phyloP scores from a whole-genome alignment of 108 stramenopile genomes.

The Skeletonema costatum region DNA sequence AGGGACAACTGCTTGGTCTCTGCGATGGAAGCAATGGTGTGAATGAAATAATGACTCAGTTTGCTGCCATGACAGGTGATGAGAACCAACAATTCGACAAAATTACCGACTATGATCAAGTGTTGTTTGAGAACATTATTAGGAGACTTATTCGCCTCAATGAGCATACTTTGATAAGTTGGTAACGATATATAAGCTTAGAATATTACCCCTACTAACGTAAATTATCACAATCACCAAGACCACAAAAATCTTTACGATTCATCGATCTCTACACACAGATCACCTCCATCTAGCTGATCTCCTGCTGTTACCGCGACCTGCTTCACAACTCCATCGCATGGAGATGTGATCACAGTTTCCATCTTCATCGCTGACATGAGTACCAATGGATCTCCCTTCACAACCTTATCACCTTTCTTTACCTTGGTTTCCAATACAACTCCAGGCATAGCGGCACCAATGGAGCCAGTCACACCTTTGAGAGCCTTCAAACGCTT shows the following conservation, averaged over 20 bases:
- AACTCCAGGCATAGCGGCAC: constrained; percentile 96
- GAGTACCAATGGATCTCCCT: constrained; percentile 89
- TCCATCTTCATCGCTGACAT: constrained; percentile 99
- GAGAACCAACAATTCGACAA: constrained; percentile 50
- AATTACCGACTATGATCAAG: constrained; percentile 53
- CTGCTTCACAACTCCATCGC: constrained; percentile 74
- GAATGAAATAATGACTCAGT: constrained; percentile 78
- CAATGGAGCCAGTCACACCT: constrained; percentile 62
- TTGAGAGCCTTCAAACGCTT: constrained; percentile 66
- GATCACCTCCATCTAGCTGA: constrained; percentile 86
- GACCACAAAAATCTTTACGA: neutral
- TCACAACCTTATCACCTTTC: constrained; percentile 84
- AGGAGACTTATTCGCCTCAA: constrained; percentile 73
- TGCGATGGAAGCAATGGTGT: constrained; percentile 77
- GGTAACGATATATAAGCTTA: constrained; percentile 45
- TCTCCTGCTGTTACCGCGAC: constrained; percentile 89
- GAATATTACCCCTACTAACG: neutral
- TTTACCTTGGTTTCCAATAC: constrained; percentile 91
- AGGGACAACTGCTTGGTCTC: constrained; percentile 74
- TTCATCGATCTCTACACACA: constrained; percentile 90
- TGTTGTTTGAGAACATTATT: constrained; percentile 70
- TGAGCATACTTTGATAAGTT: constrained; percentile 81
- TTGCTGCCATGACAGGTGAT: constrained; percentile 51
- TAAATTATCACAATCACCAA: neutral
- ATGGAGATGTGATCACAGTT: constrained; percentile 86